A percentile compares a stretch with the other conserved stretches of the same genome.
Conservation (phyloP, 108 stramenopile genomes). For the Parietichytrium sp. region DNA sequence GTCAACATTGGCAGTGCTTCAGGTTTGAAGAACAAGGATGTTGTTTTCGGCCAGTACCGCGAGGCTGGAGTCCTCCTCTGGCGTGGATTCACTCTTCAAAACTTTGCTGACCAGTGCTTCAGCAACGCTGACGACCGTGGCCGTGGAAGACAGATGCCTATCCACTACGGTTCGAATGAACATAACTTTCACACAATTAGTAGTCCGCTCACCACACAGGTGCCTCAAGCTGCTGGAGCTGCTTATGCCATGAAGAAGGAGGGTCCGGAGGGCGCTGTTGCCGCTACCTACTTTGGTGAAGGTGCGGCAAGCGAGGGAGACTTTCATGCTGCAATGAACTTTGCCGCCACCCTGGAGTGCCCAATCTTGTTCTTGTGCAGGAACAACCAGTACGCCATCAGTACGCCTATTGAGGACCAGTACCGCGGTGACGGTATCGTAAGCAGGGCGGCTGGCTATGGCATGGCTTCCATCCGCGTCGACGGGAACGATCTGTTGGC, state of each 20-base stretch:
- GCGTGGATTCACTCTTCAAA: constrained; percentile 92
- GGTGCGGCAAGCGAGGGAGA: constrained; percentile 90
- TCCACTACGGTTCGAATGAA: constrained; percentile 89
- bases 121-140: constrained; percentile 81
- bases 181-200: constrained; percentile 92
- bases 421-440: constrained; percentile 95
- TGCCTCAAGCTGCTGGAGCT: constrained; percentile 91
- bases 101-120: constrained; percentile 94
- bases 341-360: constrained; percentile 81
- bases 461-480: constrained; percentile 91
- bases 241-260: constrained; percentile 81
- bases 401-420: constrained; percentile 87
- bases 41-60: constrained; percentile 89
- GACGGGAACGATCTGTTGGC: constrained; percentile 97
- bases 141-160: constrained; percentile 96
- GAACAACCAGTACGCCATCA: constrained; percentile 98
- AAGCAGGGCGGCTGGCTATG: constrained; percentile 83
- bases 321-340: constrained; percentile 92
- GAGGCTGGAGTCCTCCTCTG: constrained; percentile 93
- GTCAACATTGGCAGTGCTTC: constrained; percentile 84
- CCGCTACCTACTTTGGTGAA: constrained; percentile 91
- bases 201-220: constrained; percentile 88
- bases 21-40: constrained; percentile 73
- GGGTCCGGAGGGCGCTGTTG: constrained; percentile 52
- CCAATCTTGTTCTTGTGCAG: constrained; percentile 94